phyloP scores from a whole-genome alignment of 768 basidiomycete species.

The Tephrocybe sp. region DNA sequence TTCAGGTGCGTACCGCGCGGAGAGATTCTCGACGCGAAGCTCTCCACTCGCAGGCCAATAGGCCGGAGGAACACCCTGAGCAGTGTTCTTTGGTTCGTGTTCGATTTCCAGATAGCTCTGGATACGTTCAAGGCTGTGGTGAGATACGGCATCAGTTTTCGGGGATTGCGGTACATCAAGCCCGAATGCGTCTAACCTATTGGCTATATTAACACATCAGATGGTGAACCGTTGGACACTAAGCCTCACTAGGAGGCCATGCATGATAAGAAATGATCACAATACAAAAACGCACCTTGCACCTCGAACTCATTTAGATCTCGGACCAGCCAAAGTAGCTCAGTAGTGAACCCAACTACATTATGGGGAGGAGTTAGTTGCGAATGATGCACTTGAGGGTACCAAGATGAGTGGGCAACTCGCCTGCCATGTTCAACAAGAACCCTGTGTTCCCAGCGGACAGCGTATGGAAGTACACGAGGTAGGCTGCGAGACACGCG shows the following conservation, averaged over 20 bases:
- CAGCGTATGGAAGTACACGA: conserved; percentile 40
- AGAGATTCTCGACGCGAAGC: conserved; percentile 50
- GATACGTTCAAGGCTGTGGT: conserved; percentile 57
- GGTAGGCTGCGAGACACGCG: conserved; percentile 48
- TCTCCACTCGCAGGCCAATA: conserved; percentile 62
- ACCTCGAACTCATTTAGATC: conserved; percentile 41
- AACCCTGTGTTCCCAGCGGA: conserved; percentile 45
- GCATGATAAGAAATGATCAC: not conserved
- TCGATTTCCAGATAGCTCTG: conserved; percentile 58
- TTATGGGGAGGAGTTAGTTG: not conserved
- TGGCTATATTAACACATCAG: conserved; percentile 24
- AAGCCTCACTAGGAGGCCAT: too few relatives aligned
- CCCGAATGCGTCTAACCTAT: conserved; percentile 29
- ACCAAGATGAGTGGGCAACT: conserved; percentile 32
- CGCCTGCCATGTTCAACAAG: conserved; percentile 49
- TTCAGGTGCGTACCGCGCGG: conserved; percentile 49
- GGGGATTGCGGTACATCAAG: not conserved
- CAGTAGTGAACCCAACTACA: conserved; percentile 48
- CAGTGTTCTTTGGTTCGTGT: conserved; percentile 43
- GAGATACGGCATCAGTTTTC: not conserved
- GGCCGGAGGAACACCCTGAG: conserved; percentile 49
- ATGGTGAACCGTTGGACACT: conserved; percentile 18
- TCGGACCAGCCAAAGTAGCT: conserved; percentile 48
- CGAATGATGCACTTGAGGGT: too few relatives aligned
- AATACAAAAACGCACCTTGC: conserved; percentile 20